A percentile compares a stretch with the other conserved stretches of the same genome.
Evolutionary conservation across 2,329 filamentous ascomycete species (phyloP).

Genomic region (Dactylonectria macrodidyma): DNA sequence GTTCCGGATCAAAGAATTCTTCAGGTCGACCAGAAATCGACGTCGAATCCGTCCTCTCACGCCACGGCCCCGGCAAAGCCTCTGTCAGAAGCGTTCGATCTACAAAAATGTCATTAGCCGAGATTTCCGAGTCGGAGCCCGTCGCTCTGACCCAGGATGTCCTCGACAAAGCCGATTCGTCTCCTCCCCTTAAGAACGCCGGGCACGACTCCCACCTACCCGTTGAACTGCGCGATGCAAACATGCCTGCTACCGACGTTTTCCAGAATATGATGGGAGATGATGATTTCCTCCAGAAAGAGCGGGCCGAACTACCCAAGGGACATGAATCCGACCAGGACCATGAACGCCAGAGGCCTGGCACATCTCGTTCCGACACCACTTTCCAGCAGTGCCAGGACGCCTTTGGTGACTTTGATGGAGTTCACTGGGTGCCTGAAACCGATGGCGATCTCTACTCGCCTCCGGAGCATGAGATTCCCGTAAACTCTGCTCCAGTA

Average conservation of each 20-base stretch:
- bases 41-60: slow-evolving; percentile 58
- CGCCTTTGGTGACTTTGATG: slow-evolving; percentile 87
- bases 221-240: slow-evolving; percentile 54
- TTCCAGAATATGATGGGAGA: slow-evolving; percentile 54
- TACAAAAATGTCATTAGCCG: slow-evolving; percentile 66
- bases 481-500: slow-evolving; percentile 35
- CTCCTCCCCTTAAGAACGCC: slow-evolving; percentile 54
- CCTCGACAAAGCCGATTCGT: slow-evolving; percentile 68
- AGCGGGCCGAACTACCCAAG: slow-evolving; percentile 29
- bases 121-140: slow-evolving; percentile 71
- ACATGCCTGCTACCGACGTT: slow-evolving; percentile 49
- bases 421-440: slow-evolving; percentile 79
- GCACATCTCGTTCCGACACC: slow-evolving; percentile 68
- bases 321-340: slow-evolving; percentile 34
- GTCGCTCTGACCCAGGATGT: slow-evolving; percentile 65
- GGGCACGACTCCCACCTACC: slow-evolving; percentile 57
- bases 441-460: slow-evolving; percentile 48
- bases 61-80: slow-evolving; percentile 69
- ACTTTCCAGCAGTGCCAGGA: slow-evolving; percentile 77
- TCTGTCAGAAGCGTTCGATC: slow-evolving; percentile 67
- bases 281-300: slow-evolving; percentile 38
- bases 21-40: slow-evolving; percentile 58
- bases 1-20: slow-evolving; percentile 69
- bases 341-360: slow-evolving; percentile 47
- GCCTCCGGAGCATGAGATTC: slow-evolving; percentile 32